Conservation (phyloP, 371 early-diverging fungal species). For the Mortierella sp. region DNA sequence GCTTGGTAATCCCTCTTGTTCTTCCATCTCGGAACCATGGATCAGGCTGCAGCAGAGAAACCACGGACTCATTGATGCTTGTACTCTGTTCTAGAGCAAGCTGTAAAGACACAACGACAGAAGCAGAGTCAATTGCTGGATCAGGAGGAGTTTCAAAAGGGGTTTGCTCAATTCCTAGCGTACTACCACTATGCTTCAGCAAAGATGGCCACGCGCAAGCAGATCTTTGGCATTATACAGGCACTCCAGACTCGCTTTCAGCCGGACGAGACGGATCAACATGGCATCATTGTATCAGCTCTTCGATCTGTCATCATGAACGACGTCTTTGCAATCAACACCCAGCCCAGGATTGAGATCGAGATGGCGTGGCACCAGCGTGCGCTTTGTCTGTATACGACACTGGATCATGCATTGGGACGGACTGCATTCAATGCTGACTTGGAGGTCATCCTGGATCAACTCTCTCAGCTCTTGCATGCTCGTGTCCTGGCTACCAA, state of each 20-base stretch:
- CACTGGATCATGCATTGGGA: slow-evolving; percentile 47
- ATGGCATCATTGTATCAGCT: slow-evolving; percentile 29
- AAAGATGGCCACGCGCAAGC: slow-evolving; percentile 46
- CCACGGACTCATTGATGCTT: not conserved
- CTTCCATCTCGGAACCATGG: not conserved
- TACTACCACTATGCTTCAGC: slow-evolving; percentile 37
- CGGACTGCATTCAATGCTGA: slow-evolving; percentile 42
- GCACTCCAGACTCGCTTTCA: slow-evolving; percentile 38
- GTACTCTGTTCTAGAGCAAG: slow-evolving; percentile 22
- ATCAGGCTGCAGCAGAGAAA: no score
- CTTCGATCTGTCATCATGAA: slow-evolving; percentile 43
- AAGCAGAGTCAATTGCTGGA: slow-evolving; percentile 24
- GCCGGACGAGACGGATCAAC: slow-evolving; percentile 28
- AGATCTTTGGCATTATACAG: slow-evolving; percentile 45
- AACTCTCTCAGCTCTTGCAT: slow-evolving; percentile 37
- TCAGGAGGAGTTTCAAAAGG: slow-evolving; percentile 35
- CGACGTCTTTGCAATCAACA: slow-evolving; percentile 22
- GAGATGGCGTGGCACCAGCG: slow-evolving; percentile 54
- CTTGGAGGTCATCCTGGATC: slow-evolving; percentile 33
- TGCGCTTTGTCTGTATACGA: slow-evolving; percentile 47
- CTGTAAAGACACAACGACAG: slow-evolving; percentile 33
- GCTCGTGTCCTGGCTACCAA: slow-evolving; percentile 38
- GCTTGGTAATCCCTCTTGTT: slow-evolving; percentile 27
- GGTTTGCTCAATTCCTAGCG: slow-evolving; percentile 40
- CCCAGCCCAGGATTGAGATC: slow-evolving; percentile 26